A percentile compares a stretch with the other conserved stretches of the same genome.
Conservation (phyloP, 2,329 filamentous ascomycete species). For the Zymoseptoria ardabiliae region DNA sequence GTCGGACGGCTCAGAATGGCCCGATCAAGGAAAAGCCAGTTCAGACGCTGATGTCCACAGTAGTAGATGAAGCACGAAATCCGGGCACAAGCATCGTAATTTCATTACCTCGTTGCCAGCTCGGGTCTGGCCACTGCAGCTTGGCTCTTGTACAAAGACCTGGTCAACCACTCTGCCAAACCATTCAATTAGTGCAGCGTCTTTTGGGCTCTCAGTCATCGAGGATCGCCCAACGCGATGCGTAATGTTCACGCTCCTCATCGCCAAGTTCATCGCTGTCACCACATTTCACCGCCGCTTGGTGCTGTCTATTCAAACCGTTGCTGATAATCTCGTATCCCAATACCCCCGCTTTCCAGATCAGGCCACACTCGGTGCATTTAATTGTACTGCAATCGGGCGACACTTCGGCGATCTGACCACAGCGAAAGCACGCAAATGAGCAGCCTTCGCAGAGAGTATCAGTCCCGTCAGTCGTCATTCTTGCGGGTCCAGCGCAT, state of each 20-base stretch:
- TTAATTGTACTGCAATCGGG: slow-evolving; percentile 15
- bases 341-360: slow-evolving; percentile 34
- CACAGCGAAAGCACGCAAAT: slow-evolving; percentile 39
- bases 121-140: no score
- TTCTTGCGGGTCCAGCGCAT: slow-evolving; percentile 12
- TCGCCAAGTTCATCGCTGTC: background rate
- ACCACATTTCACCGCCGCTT: background rate
- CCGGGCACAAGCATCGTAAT: no score
- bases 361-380: slow-evolving; percentile 28
- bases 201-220: background rate
- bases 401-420: slow-evolving; percentile 16
- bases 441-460: slow-evolving; percentile 36
- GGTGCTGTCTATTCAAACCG: background rate
- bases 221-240: background rate
- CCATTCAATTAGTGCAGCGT: background rate
- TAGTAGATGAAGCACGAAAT: no score
- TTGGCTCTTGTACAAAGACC: no score
- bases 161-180: background rate
- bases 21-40: no score
- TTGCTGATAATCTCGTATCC: slow-evolving; percentile 31
- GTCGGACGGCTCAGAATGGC: no score
- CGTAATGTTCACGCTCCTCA: background rate
- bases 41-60: no score
- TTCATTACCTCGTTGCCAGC: no score
- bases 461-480: slow-evolving; percentile 4